These are phyloP conservation scores for Syzygium grande DNA, from an alignment of 345 rosid genomes.

Conservation along the genomic window DNA sequence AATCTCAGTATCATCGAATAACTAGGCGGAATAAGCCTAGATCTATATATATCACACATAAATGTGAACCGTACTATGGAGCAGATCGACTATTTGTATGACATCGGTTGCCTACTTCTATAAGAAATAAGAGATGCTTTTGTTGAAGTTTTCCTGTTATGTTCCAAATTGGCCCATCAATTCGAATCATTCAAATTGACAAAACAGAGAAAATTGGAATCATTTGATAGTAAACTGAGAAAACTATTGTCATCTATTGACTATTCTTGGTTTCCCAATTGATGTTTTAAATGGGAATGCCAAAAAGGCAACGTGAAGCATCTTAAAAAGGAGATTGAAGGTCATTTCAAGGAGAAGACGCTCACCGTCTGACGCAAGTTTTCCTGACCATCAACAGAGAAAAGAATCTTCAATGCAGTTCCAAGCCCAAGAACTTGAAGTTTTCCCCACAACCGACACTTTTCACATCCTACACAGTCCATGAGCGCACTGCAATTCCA, in stretches of 20 bases:
- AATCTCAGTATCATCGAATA: neutral
- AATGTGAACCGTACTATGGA: neutral
- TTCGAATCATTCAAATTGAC: neutral
- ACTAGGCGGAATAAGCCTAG: neutral
- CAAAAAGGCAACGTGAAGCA: neutral
- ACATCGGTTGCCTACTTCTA: neutral
- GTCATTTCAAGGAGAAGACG: slow-evolving; percentile 1
- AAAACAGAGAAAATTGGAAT: neutral
- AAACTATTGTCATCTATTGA: neutral
- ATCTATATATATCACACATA: neutral
- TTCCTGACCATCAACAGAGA: slow-evolving; percentile 65
- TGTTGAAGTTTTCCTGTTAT: neutral
- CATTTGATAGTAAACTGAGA: neutral
- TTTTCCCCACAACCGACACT: slow-evolving; percentile 97
- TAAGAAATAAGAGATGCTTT: neutral
- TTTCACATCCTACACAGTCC: slow-evolving; percentile 99
- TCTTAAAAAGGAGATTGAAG: neutral
- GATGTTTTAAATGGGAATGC: neutral
- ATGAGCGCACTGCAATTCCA: slow-evolving; percentile 67
- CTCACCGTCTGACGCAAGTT: slow-evolving; percentile 45
- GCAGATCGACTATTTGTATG: neutral
- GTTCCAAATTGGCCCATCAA: neutral
- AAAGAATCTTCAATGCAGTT: slow-evolving; percentile 84
- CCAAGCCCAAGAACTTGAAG: slow-evolving; percentile 97
- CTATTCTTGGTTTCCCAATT: neutral